phyloP scores from a whole-genome alignment of 352 stramenopile species.

The Phytophthora quininea region DNA sequence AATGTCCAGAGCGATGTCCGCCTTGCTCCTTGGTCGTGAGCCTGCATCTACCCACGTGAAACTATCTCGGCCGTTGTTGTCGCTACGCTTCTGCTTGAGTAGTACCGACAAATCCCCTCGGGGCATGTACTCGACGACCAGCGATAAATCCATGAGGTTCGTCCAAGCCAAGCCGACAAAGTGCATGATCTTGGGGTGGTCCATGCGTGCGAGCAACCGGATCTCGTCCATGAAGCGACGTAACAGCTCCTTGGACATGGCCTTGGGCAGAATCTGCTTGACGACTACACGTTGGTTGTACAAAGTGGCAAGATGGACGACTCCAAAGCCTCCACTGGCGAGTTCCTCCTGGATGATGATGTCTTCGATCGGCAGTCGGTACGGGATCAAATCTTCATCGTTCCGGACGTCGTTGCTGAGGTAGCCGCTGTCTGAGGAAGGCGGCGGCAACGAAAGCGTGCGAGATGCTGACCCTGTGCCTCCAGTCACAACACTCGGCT shows the following conservation, averaged over 20 bases:
- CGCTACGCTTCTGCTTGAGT: conserved; percentile 27
- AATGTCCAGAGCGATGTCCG: conserved; percentile 41
- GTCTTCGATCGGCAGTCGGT: conserved; percentile 52
- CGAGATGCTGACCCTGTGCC: conserved; percentile 18
- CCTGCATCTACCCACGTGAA: conserved; percentile 36
- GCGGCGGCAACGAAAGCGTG: conserved; percentile 15
- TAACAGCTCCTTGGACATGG: conserved; percentile 39
- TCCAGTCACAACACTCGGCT: conserved; percentile 4
- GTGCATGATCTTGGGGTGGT: conserved; percentile 47
- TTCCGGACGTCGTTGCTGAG: conserved; percentile 68
- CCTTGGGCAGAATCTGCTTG: conserved; percentile 50
- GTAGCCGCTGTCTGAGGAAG: conserved; percentile 36
- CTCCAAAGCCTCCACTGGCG: conserved; percentile 56
- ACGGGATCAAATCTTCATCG: conserved; percentile 61
- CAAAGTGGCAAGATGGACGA: conserved; percentile 54
- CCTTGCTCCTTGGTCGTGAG: conserved; percentile 34
- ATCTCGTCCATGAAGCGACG: conserved; percentile 54
- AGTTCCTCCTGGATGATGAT: conserved; percentile 46
- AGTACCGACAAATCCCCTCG: conserved; percentile 46
- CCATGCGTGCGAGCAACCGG: conserved; percentile 39
- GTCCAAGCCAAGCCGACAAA: conserved; percentile 58
- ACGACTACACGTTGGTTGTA: conserved; percentile 42
- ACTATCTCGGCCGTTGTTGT: conserved; percentile 33
- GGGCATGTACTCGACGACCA: conserved; percentile 54
- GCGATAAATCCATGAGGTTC: conserved; percentile 51